Percentiles rank a stretch among this genome's conserved stretches.
Conservation (phyloP, 495 filamentous ascomycete species). For the Hyaloscypha bicolor region DNA sequence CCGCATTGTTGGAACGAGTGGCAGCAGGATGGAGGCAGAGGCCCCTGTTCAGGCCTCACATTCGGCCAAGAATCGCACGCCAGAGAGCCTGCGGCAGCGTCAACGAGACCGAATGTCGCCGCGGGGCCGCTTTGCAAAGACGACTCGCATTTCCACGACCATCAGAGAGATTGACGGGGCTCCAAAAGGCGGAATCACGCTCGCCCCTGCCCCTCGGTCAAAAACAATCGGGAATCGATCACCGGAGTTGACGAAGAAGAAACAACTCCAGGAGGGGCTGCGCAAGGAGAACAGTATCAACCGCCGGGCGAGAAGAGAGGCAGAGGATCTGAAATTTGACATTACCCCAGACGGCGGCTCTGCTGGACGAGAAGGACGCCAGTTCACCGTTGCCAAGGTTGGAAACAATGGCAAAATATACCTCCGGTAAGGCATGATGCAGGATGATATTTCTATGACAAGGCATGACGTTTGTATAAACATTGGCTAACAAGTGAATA, state of each 20-base stretch:
- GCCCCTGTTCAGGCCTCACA: constrained; percentile 19
- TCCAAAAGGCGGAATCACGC: constrained; percentile 16
- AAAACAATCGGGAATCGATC: constrained; percentile 20
- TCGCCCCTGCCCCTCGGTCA: constrained; percentile 25
- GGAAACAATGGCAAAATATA: constrained; percentile 94
- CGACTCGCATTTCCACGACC: constrained; percentile 22
- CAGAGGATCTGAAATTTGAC: constrained; percentile 44
- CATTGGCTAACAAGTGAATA: constrained; percentile 35
- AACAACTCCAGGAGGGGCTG: constrained; percentile 28
- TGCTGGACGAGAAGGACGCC: constrained; percentile 62
- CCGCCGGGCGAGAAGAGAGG: constrained; percentile 25
- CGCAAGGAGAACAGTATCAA: constrained; percentile 32
- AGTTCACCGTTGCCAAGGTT: constrained; percentile 93
- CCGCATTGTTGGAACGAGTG: background rate
- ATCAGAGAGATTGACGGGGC: constrained; percentile 16
- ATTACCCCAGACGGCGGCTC: constrained; percentile 46
- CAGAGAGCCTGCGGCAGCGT: constrained; percentile 33
- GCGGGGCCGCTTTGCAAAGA: constrained; percentile 27
- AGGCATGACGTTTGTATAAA: constrained; percentile 2
- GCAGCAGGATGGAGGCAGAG: constrained; percentile 25
- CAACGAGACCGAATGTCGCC: constrained; percentile 34
- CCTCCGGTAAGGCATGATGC: constrained; percentile 67
- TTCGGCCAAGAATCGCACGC: constrained; percentile 18
- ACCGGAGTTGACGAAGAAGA: constrained; percentile 23
- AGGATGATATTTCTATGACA: background rate